These are phyloP conservation scores for Lathyrus aphaca DNA, from an alignment of 306 rosid genomes.

Conservation along the genomic window DNA sequence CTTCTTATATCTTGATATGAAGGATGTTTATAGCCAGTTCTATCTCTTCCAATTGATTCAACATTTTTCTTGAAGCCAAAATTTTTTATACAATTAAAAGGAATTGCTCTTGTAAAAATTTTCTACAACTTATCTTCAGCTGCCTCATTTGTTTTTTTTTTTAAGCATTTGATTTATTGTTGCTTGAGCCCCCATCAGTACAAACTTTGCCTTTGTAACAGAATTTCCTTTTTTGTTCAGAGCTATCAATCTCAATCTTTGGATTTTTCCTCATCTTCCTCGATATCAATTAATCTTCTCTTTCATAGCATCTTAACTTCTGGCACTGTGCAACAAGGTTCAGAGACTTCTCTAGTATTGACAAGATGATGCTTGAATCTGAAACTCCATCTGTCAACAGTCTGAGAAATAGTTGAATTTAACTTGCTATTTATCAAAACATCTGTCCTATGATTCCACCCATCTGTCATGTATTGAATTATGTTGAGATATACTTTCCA, in stretches of 20 bases:
- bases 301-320: background rate
- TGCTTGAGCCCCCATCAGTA: background rate
- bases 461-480: constrained; percentile 6
- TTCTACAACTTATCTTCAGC: background rate
- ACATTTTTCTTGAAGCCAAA: background rate
- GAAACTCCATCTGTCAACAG: background rate
- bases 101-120: background rate
- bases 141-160: background rate
- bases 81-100: background rate
- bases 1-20: background rate
- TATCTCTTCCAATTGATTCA: background rate
- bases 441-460: background rate
- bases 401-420: background rate
- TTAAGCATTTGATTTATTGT: background rate
- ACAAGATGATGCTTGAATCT: background rate
- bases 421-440: background rate
- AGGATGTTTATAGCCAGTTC: background rate
- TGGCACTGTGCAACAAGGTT: background rate
- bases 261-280: background rate
- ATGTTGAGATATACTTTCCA: background rate
- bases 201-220: background rate
- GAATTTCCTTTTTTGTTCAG: background rate
- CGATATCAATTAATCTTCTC: background rate
- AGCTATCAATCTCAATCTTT: background rate
- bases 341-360: background rate